Evolutionary conservation across 2,329 filamentous ascomycete genomes (phyloP).

Genomic region (Coniochaeta sp.): DNA sequence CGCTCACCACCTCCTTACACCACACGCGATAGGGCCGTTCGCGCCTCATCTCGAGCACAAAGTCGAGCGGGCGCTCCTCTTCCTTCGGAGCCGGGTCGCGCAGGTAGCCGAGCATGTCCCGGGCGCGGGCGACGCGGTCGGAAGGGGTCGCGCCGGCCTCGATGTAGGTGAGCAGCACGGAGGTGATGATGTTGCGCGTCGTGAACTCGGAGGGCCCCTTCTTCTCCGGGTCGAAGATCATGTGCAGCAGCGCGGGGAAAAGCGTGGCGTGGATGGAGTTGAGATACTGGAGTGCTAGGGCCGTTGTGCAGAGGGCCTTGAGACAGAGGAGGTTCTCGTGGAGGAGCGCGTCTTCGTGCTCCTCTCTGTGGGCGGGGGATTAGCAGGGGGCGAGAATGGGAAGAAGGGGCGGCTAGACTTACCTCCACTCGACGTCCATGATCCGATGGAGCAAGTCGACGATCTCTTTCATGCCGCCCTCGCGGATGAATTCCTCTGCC

Average conservation of each 20-base stretch:
- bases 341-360: conserved; percentile 87
- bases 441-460: conserved; percentile 82
- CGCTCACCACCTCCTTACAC: conserved; percentile 86
- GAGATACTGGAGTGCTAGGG: conserved; percentile 74
- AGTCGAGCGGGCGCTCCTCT: conserved; percentile 68
- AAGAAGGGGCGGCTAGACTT: conserved; percentile 20
- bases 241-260: conserved; percentile 76
- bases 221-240: conserved; percentile 96
- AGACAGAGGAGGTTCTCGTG: conserved; percentile 90
- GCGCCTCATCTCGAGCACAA: conserved; percentile 83
- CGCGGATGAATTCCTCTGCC: conserved; percentile 85
- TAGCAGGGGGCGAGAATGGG: not conserved
- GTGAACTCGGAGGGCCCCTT: conserved; percentile 97
- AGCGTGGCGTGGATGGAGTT: conserved; percentile 70
- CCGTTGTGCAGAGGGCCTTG: conserved; percentile 90
- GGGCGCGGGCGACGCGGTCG: conserved; percentile 61
- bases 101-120: conserved; percentile 69
- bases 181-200: conserved; percentile 83
- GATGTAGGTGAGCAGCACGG: conserved; percentile 82
- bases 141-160: conserved; percentile 45
- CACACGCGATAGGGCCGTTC: conserved; percentile 86
- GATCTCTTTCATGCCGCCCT: conserved; percentile 89
- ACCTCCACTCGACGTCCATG: conserved; percentile 95
- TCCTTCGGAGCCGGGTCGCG: conserved; percentile 72
- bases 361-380: conserved; percentile 54